Evolutionary conservation across 192 early-diverging fungal species (phyloP).

Genomic region (Lobosporangium transversale): DNA sequence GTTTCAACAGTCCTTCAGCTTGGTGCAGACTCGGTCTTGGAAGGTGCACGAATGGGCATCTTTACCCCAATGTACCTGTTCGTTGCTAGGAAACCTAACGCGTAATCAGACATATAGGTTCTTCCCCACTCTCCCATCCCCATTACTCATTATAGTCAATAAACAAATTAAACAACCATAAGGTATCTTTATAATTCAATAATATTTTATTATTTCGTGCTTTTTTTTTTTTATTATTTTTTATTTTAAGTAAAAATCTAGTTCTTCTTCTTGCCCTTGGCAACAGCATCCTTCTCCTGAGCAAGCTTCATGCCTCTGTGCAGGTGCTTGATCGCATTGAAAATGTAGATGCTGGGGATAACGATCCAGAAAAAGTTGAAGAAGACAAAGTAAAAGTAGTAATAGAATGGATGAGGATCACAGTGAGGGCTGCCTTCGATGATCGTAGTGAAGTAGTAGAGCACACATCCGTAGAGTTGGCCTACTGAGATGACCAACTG

Average conservation of each 20-base stretch:
- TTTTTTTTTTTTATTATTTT: no score
- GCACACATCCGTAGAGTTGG: constrained; percentile 84
- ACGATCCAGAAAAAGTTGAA: constrained; percentile 90
- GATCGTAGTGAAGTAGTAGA: constrained; percentile 82
- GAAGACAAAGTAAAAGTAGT: constrained; percentile 89
- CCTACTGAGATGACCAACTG: constrained; percentile 71
- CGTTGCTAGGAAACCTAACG: constrained; percentile 73
- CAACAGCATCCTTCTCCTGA: constrained; percentile 53
- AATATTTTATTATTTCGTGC: no score
- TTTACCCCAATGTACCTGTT: constrained; percentile 98
- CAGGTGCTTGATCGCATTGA: constrained; percentile 59
- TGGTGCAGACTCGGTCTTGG: constrained; percentile 85
- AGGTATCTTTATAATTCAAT: no score
- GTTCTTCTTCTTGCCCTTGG: constrained; percentile 51
- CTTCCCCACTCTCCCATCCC: no score
- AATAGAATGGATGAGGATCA: constrained; percentile 83
- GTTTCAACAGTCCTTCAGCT: constrained; percentile 83
- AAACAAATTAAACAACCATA: no score
- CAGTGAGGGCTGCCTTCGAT: constrained; percentile 75
- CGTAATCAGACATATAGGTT: neutral
- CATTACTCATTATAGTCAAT: no score
- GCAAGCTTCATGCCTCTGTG: constrained; percentile 63
- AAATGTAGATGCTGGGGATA: constrained; percentile 65
- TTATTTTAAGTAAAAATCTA: no score
- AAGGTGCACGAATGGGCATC: constrained; percentile 79